Evolutionary conservation across 2,329 filamentous ascomycete genomes (phyloP).

Genomic region (Aurifilum marmelostoma): DNA sequence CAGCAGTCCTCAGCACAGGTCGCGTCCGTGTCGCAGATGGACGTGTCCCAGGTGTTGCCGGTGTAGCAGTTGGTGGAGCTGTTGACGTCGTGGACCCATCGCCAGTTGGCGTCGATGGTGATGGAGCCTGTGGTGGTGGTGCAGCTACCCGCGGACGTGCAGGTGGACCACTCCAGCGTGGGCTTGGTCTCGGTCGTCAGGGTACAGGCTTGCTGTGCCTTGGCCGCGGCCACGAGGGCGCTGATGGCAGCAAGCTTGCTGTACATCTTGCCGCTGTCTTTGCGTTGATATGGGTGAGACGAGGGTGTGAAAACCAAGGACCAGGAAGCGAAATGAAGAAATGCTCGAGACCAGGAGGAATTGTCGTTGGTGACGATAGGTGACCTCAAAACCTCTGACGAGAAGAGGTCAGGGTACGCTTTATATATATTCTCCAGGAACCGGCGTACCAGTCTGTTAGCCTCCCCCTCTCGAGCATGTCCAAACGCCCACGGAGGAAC

Average conservation of each 20-base stretch:
- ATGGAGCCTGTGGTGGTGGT: constrained; percentile 52
- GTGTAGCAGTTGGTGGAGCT: constrained; percentile 60
- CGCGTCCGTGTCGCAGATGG: constrained; percentile 44
- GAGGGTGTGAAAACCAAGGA: not conserved
- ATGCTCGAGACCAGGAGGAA: not conserved
- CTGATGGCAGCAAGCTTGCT: constrained; percentile 16
- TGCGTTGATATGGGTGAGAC: not conserved
- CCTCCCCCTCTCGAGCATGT: not conserved
- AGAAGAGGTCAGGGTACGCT: not conserved
- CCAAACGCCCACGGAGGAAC: not conserved
- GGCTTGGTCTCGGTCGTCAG: constrained; percentile 55
- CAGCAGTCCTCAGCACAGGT: constrained; percentile 49
- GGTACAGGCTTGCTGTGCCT: constrained; percentile 41
- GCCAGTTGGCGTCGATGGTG: constrained; percentile 64
- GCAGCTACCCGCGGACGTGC: constrained; percentile 54
- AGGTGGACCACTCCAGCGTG: constrained; percentile 55
- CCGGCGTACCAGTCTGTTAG: not conserved
- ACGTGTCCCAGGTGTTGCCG: constrained; percentile 47
- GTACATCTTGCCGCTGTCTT: constrained; percentile 6
- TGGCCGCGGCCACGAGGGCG: constrained; percentile 17
- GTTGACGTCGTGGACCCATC: constrained; percentile 56
- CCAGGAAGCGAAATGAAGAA: not conserved
- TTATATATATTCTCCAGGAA: constrained; percentile 6
- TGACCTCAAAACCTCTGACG: no score
- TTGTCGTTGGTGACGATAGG: not conserved